Conservation (phyloP, 495 filamentous ascomycete species). For the Gamarada debralockiae region DNA sequence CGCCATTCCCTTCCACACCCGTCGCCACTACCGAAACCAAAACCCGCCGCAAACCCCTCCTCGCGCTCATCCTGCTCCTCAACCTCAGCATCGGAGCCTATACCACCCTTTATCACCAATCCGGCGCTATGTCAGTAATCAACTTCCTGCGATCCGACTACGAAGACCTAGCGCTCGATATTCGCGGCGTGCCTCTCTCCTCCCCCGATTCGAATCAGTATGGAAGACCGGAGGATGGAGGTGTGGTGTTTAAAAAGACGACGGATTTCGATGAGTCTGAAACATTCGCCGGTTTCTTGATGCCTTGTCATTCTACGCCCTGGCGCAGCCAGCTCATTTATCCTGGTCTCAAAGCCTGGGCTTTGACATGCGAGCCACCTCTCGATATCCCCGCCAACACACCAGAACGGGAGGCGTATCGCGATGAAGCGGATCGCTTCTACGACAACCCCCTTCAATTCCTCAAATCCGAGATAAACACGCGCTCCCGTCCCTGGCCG, state of each 20-base stretch:
- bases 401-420: slow-evolving; percentile 55
- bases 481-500: slow-evolving; percentile 35
- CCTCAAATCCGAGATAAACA: slow-evolving; percentile 37
- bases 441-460: slow-evolving; percentile 65
- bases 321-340: slow-evolving; percentile 87
- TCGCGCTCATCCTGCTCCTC: slow-evolving; percentile 54
- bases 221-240: not conserved
- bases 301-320: slow-evolving; percentile 96
- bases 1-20: slow-evolving; percentile 16
- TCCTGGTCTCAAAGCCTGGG: slow-evolving; percentile 73
- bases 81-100: slow-evolving; percentile 75
- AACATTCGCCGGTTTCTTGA: slow-evolving; percentile 83
- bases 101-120: slow-evolving; percentile 71
- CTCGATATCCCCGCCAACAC: slow-evolving; percentile 51
- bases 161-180: slow-evolving; percentile 31
- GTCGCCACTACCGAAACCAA: slow-evolving; percentile 16
- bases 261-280: slow-evolving; percentile 30
- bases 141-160: slow-evolving; percentile 71
- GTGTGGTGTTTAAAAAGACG: slow-evolving; percentile 1
- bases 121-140: slow-evolving; percentile 68
- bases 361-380: slow-evolving; percentile 88
- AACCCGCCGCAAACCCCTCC: slow-evolving; percentile 45
- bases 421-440: slow-evolving; percentile 89
- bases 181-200: slow-evolving; percentile 13
- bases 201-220: slow-evolving; percentile 11